Base-by-base conservation (phyloP, 495 filamentous ascomycete species). In the Chaetomium cochliodes region DNA sequence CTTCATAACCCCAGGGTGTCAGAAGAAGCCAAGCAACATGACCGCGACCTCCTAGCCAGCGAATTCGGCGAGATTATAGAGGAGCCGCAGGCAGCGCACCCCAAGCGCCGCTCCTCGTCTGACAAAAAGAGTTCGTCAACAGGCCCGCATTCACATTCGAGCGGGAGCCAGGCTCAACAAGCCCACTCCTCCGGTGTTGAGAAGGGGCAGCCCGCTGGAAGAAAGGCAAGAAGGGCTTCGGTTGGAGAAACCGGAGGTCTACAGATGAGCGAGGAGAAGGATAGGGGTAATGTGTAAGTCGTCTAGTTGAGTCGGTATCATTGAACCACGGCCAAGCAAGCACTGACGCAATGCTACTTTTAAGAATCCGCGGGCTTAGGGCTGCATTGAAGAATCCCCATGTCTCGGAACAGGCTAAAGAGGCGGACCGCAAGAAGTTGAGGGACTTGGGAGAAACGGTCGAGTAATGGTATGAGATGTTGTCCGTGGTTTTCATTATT, bases 1-100 rank as follows among this genome's bases (percentile, higher is more conserved):
- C 28, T 73, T 53, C 58, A 65, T 63, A 74, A 74, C 57, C 73
- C 73, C 37, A 65, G 71, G 37, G 81, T 81, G 0, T 81, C 80
- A 2, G 73, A 79, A 22, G 76, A 79, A 56, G 80, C 81, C 13
- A 82, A 81, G 70, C 72, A 79, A 53, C 76, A 70, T 28, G 81
- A 70, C 55, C 65, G 65, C 8, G 66, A 70, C 54, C 66, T 67
- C 13, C 42, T 70, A 23, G 65, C 51, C 9, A 65, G 47, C 23
- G 68, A 70, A 26, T 67, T 65, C 20, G 68, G 68, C 42, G 68
- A 68, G 28, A 2, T 46, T 2, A 7, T 67, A 5, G 67, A 67
- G 39, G 15, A 53, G 11, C 47, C 42, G n/a, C 16, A 44, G 28
- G 13, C 65, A 16, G 25, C 15, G 7, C 39, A 26, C 0, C 0